phyloP scores from a whole-genome alignment of 495 filamentous ascomycete genomes.

The Cryomyces minteri region DNA sequence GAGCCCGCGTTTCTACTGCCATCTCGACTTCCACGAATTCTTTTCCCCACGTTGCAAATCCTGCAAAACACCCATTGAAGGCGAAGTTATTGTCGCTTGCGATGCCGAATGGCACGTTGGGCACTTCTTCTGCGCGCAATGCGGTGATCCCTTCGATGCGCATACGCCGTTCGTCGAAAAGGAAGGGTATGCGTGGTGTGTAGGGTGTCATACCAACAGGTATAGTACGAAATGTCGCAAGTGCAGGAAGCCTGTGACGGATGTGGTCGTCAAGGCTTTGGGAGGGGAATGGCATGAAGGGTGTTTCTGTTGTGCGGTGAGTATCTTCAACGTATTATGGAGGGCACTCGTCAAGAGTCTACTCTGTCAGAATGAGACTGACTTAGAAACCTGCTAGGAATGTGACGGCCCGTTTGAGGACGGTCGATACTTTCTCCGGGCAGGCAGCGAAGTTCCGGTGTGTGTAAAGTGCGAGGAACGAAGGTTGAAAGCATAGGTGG shows the following conservation, averaged over 20 bases:
- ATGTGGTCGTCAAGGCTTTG: conserved; percentile 69
- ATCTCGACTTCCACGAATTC: conserved; percentile 91
- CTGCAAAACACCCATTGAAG: conserved; percentile 97
- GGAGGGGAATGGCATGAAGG: conserved; percentile 86
- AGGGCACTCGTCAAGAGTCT: background rate
- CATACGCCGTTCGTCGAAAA: conserved; percentile 87
- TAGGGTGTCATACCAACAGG: conserved; percentile 78
- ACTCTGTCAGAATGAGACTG: background rate
- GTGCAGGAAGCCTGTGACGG: conserved; percentile 69
- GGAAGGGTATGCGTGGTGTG: conserved; percentile 98
- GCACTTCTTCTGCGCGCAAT: conserved; percentile 99
- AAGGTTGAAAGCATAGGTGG: conserved; percentile 34
- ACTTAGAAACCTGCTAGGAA: conserved; percentile 23
- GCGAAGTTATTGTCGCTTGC: conserved; percentile 82
- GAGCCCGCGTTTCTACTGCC: conserved; percentile 76
- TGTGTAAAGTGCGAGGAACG: conserved; percentile 47
- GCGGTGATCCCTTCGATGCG: conserved; percentile 80
- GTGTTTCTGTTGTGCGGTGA: conserved; percentile 66
- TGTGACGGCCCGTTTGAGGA: conserved; percentile 43
- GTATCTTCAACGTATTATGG: conserved; percentile 4
- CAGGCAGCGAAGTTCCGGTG: conserved; percentile 36
- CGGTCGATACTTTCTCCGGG: conserved; percentile 45
- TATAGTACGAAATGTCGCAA: conserved; percentile 74
- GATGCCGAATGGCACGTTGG: conserved; percentile 93
- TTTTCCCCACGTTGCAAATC: conserved; percentile 87